Percentiles rank a stretch among this genome's conserved stretches.
Evolutionary conservation across 495 filamentous ascomycete genomes (phyloP).

Genomic region (Penicillium macrosclerotiorum): DNA sequence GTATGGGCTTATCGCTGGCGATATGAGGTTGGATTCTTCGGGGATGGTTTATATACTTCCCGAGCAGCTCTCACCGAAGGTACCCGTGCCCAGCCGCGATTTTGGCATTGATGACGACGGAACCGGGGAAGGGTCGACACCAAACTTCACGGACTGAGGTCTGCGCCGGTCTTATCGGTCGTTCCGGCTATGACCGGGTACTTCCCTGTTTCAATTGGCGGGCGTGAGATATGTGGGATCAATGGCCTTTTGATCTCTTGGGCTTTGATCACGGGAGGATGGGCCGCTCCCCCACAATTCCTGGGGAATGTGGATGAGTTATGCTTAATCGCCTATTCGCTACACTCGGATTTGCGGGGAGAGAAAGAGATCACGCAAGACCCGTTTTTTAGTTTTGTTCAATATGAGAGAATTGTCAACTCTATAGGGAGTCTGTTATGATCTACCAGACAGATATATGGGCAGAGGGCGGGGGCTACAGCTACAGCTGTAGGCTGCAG

Average conservation of each 20-base stretch:
- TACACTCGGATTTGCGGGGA: background rate
- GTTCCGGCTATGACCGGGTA: conserved; percentile 9
- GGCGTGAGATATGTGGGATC: background rate
- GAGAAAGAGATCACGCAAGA: background rate
- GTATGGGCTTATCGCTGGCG: background rate
- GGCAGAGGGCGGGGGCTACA: too few relatives aligned
- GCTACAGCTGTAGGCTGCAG: too few relatives aligned
- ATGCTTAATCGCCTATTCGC: conserved; percentile 3
- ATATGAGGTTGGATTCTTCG: background rate
- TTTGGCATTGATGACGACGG: conserved; percentile 15
- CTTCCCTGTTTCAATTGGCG: background rate
- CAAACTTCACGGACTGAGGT: too few relatives aligned
- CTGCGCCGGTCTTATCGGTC: background rate
- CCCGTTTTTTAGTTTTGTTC: too few relatives aligned
- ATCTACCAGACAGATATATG: too few relatives aligned
- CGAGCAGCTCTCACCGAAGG: conserved; percentile 10
- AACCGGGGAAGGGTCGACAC: background rate
- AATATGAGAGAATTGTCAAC: too few relatives aligned
- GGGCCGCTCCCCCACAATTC: background rate
- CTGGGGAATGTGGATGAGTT: background rate
- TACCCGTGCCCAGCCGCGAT: conserved; percentile 27
- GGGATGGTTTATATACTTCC: conserved; percentile 19
- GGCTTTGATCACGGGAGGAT: background rate
- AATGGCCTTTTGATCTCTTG: background rate
- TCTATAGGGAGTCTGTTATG: too few relatives aligned